A percentile compares a stretch with the other conserved stretches of the same genome.
Evolutionary conservation across 257 asterid species (phyloP).

Genomic region (Phtheirospermum japonicum): DNA sequence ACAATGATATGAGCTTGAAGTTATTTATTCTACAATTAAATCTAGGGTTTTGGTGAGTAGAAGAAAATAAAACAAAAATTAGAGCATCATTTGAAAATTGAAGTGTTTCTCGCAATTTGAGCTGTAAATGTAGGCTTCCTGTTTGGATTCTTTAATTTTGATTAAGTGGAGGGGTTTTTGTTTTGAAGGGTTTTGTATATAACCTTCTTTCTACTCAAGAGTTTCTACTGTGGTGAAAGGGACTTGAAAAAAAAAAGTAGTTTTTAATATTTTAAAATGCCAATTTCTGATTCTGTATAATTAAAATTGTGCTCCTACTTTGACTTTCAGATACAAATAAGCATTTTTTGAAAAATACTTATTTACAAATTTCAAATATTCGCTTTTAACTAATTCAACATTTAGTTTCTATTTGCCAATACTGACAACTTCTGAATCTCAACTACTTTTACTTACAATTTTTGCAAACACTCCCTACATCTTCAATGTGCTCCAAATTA

Average conservation of each 20-base stretch:
- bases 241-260: no score
- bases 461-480: no score
- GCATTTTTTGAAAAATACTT: background rate
- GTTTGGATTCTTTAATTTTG: background rate
- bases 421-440: background rate
- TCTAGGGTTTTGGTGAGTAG: background rate
- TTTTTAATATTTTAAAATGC: background rate
- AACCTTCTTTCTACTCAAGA: no score
- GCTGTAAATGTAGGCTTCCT: constrained; percentile 18
- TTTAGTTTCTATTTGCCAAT: background rate
- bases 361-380: background rate
- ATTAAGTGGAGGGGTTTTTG: no score
- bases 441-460: background rate
- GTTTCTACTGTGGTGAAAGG: no score
- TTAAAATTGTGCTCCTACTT: background rate
- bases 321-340: background rate
- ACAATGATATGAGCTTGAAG: constrained; percentile 7
- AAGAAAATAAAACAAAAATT: no score
- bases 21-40: background rate
- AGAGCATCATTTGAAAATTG: background rate
- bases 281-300: background rate
- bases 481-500: no score
- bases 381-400: background rate
- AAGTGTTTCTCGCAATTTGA: background rate
- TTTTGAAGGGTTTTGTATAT: no score